phyloP scores from a whole-genome alignment of 495 filamentous ascomycete species.

The Sordaria brevicollis region DNA sequence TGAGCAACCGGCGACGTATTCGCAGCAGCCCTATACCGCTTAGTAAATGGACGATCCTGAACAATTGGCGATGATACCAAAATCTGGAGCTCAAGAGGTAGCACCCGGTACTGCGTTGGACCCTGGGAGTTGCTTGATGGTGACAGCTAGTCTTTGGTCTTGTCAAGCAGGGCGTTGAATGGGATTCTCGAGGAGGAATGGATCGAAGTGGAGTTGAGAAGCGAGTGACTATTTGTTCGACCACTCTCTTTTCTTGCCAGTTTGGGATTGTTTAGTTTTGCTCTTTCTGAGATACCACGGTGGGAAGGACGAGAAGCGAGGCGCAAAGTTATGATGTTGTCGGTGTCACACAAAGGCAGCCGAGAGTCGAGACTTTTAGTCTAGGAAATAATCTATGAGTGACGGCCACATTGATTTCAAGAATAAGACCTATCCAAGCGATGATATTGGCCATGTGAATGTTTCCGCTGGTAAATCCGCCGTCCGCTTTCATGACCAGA shows the following conservation, averaged over 20 bases:
- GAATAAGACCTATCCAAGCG: not conserved
- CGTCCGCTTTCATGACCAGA: no score
- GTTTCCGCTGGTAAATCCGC: no score
- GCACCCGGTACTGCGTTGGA: not conserved
- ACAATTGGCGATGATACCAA: not conserved
- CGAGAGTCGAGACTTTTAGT: not conserved
- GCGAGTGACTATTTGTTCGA: not conserved
- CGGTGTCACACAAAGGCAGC: not conserved
- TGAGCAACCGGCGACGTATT: slow-evolving; percentile 7
- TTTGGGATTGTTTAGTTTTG: no score
- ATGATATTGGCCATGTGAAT: no score
- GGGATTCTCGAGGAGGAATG: not conserved
- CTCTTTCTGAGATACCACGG: not conserved
- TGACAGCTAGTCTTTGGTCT: not conserved
- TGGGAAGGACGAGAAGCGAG: not conserved
- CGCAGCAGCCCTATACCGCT: slow-evolving; percentile 7
- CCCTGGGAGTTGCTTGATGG: not conserved
- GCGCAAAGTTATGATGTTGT: not conserved
- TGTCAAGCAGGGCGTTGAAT: not conserved
- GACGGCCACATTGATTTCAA: not conserved
- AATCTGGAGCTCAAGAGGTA: not conserved
- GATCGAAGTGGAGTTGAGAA: not conserved
- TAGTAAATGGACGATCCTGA: not conserved
- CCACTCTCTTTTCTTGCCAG: not conserved
- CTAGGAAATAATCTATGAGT: not conserved